Percentiles rank a stretch among this genome's conserved stretches.
phyloP scores from a whole-genome alignment of 2,329 filamentous ascomycete species.

The Grosmannia huntii region DNA sequence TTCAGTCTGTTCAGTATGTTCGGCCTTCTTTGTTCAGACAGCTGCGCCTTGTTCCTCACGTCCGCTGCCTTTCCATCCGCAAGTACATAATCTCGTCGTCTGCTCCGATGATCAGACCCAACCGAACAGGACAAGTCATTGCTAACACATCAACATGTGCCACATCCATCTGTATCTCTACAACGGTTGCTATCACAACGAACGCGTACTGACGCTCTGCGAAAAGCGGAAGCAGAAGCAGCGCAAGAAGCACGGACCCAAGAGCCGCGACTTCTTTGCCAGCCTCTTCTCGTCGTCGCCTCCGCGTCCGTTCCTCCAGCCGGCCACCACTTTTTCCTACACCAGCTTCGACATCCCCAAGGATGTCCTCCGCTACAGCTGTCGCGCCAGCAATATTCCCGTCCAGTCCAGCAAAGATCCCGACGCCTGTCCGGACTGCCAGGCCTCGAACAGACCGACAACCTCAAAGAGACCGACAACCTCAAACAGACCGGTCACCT shows the following conservation, averaged over 20 bases:
- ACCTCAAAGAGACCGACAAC: too few species aligned
- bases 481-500: too few species aligned
- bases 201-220: slow-evolving; percentile 5
- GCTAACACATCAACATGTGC: slow-evolving; percentile 1
- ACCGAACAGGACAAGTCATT: neutral
- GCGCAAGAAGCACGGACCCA: neutral
- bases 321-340: slow-evolving; percentile 1
- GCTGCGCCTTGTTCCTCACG: too few species aligned
- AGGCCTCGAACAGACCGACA: too few species aligned
- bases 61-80: too few species aligned
- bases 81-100: too few species aligned
- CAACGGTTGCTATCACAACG: slow-evolving; percentile 3
- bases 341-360: neutral
- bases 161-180: slow-evolving; percentile 1
- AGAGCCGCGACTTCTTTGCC: neutral
- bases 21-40: too few species aligned
- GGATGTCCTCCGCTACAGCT: neutral
- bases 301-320: neutral
- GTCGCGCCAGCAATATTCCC: neutral
- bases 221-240: neutral
- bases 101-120: too few species aligned
- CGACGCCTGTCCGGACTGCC: too few species aligned
- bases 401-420: neutral
- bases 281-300: neutral
- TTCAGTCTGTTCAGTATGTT: too few species aligned